Conservation (phyloP, 108 stramenopile species). For the Cyclotella kingstonii region DNA sequence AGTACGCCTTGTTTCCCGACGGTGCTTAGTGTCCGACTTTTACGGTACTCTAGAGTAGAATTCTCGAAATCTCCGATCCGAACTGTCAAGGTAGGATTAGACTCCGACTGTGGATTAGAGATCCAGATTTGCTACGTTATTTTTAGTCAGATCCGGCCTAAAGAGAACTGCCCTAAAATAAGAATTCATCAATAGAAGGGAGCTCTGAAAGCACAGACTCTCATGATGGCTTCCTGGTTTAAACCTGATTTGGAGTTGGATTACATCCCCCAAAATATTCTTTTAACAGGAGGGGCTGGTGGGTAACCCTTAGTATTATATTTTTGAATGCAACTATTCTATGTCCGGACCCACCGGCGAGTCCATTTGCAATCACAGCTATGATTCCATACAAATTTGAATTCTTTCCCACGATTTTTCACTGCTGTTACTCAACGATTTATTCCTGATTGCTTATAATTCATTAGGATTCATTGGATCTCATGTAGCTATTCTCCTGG, state of each 20-base stretch:
- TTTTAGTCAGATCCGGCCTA: no score
- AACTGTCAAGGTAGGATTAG: no score
- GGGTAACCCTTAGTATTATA: constrained; percentile 14
- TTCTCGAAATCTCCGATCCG: no score
- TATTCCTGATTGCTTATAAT: not conserved
- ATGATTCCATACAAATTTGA: no score
- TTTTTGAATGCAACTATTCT: constrained; percentile 10
- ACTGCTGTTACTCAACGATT: no score
- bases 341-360: not conserved
- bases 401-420: no score
- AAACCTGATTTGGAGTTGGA: constrained; percentile 32
- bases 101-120: no score
- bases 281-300: constrained; percentile 97
- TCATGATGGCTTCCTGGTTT: constrained; percentile 32
- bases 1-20: no score
- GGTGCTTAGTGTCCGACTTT: no score
- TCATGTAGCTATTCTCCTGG: constrained; percentile 92
- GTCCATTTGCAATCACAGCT: not conserved
- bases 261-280: constrained; percentile 91
- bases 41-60: no score
- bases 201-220: not conserved
- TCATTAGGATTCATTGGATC: constrained; percentile 94
- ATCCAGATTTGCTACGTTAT: no score
- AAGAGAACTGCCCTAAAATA: no score
- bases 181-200: not conserved